Evolutionary conservation across 805 yeast genomes (phyloP).

Genomic region (Kuraishia borneana): DNA sequence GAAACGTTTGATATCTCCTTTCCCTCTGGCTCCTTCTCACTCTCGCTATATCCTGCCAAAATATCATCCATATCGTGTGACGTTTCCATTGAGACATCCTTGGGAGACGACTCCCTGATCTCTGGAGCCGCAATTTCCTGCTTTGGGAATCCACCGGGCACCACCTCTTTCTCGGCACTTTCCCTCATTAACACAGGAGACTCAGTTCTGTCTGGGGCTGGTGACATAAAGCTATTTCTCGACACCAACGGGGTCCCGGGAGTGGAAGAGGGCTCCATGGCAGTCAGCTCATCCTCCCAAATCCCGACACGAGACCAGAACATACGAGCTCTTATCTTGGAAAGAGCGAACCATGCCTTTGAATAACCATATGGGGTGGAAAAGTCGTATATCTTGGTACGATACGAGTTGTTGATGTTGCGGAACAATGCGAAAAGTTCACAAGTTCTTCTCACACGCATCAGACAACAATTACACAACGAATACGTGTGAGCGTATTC

Average conservation of each 20-base stretch:
- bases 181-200: too few species aligned
- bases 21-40: too few species aligned
- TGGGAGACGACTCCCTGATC: too few species aligned
- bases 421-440: constrained; percentile 74
- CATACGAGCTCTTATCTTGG: constrained; percentile 56
- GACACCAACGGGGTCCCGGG: background rate
- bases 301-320: constrained; percentile 81
- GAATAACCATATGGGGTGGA: constrained; percentile 21
- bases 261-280: background rate
- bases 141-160: too few species aligned
- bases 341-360: constrained; percentile 54
- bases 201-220: too few species aligned
- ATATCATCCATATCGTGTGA: background rate
- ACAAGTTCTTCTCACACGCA: constrained; percentile 70
- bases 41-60: background rate
- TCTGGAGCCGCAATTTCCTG: too few species aligned
- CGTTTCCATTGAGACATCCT: too few species aligned
- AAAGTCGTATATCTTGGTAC: constrained; percentile 46
- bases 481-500: constrained; percentile 39
- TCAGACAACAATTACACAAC: constrained; percentile 72
- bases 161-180: too few species aligned
- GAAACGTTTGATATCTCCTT: too few species aligned
- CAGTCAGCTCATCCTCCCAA: constrained; percentile 36
- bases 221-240: background rate
- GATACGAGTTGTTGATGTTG: constrained; percentile 32